A percentile compares a stretch with the other conserved stretches of the same genome.
phyloP scores from a whole-genome alignment of 345 rosid genomes.

The Murraya koenigii region DNA sequence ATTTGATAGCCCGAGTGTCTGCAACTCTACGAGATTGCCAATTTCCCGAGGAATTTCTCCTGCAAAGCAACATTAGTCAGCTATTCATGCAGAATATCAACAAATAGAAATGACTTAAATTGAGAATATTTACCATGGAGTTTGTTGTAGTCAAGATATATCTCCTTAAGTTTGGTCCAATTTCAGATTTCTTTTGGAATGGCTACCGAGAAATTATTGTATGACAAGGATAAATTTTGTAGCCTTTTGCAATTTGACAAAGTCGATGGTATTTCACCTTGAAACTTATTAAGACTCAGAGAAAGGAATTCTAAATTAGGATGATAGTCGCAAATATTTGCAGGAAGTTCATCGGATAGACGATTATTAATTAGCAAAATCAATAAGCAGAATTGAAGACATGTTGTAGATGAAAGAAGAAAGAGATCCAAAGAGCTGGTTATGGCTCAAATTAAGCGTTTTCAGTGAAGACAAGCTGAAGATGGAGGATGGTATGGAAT shows the following conservation, averaged over 20 bases:
- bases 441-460: not conserved
- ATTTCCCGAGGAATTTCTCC: not conserved
- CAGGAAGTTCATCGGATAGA: not conserved
- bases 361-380: not conserved
- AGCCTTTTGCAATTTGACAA: not conserved
- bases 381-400: not conserved
- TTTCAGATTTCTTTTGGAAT: constrained; percentile 8
- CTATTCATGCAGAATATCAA: too few relatives aligned
- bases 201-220: not conserved
- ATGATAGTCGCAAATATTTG: not conserved
- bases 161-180: not conserved
- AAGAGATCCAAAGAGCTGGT: not conserved
- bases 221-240: not conserved
- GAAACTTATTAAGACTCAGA: not conserved
- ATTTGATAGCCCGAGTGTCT: not conserved
- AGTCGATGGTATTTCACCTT: not conserved
- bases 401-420: not conserved
- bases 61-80: not conserved
- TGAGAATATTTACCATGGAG: constrained; percentile 5
- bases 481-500: not conserved
- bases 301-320: not conserved
- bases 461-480: not conserved
- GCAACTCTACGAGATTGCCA: not conserved
- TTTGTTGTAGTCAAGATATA: not conserved
- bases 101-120: too few relatives aligned